Evolutionary conservation across 176 grass and related monocot genomes (phyloP).

Genomic region (Chloris gayana): DNA sequence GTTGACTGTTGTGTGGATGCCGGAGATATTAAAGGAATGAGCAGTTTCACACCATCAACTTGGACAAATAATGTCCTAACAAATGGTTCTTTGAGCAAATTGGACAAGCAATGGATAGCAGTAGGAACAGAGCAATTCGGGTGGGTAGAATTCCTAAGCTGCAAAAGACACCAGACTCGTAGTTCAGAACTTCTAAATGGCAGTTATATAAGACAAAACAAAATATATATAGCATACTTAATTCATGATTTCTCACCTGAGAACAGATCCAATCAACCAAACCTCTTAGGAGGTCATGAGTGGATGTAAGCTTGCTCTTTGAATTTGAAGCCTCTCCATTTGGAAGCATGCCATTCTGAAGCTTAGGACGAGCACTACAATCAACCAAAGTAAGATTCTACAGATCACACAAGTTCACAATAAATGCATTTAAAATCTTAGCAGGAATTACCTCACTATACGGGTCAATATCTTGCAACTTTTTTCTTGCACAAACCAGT

Average conservation of each 20-base stretch:
- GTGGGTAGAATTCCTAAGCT: slow-evolving; percentile 88
- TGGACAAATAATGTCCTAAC: slow-evolving; percentile 89
- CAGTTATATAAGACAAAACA: slow-evolving; percentile 18
- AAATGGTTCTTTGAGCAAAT: slow-evolving; percentile 65
- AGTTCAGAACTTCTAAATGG: slow-evolving; percentile 22
- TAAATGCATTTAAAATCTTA: slow-evolving; percentile 23
- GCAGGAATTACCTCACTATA: slow-evolving; percentile 68
- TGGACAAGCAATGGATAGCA: slow-evolving; percentile 74
- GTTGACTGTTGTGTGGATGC: slow-evolving; percentile 94
- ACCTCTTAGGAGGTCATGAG: slow-evolving; percentile 69
- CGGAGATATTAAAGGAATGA: slow-evolving; percentile 90
- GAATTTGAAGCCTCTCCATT: slow-evolving; percentile 89
- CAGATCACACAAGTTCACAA: slow-evolving; percentile 24
- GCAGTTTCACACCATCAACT: slow-evolving; percentile 78
- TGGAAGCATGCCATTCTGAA: slow-evolving; percentile 55
- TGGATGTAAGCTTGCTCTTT: slow-evolving; percentile 80
- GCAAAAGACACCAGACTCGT: slow-evolving; percentile 49
- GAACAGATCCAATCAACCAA: slow-evolving; percentile 92
- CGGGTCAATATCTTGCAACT: slow-evolving; percentile 81
- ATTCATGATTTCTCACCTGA: slow-evolving; percentile 62
- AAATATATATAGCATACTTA: slow-evolving; percentile 10
- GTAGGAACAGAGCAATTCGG: slow-evolving; percentile 68
- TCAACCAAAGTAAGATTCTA: slow-evolving; percentile 32
- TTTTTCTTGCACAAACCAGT: slow-evolving; percentile 97
- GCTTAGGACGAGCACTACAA: slow-evolving; percentile 71